Conservation (phyloP, 2,329 filamentous ascomycete genomes). For the Ciborinia camelliae region DNA sequence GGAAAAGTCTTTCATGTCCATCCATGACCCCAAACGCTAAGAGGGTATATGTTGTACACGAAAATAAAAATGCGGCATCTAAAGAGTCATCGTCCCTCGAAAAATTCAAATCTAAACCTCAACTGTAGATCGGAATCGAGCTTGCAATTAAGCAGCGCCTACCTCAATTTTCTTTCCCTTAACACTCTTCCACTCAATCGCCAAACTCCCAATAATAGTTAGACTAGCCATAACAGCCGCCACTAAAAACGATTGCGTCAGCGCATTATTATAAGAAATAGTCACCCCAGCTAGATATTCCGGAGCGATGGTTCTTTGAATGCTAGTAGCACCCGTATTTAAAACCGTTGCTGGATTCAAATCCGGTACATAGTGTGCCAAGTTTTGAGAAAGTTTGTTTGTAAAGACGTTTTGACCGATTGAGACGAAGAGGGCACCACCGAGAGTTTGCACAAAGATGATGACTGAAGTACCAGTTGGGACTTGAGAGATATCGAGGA, state of each 20-base stretch:
- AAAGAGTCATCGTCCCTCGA: background rate
- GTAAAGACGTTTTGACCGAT: slow-evolving; percentile 51
- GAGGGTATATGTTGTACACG: slow-evolving; percentile 3
- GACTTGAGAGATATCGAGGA: slow-evolving; percentile 51
- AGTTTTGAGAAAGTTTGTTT: slow-evolving; percentile 38
- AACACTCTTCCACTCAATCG: slow-evolving; percentile 44
- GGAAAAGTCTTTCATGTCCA: background rate
- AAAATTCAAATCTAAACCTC: background rate
- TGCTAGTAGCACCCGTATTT: slow-evolving; percentile 54
- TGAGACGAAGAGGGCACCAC: slow-evolving; percentile 56
- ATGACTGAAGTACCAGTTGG: slow-evolving; percentile 53
- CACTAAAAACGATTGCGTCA: slow-evolving; percentile 56
- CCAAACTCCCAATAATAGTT: slow-evolving; percentile 9
- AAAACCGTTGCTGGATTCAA: slow-evolving; percentile 45
- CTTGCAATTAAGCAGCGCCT: slow-evolving; percentile 26
- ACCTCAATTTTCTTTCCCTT: slow-evolving; percentile 42
- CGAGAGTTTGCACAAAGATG: slow-evolving; percentile 56
- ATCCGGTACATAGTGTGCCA: slow-evolving; percentile 41
- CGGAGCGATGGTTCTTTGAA: slow-evolving; percentile 51
- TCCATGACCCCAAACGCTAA: background rate
- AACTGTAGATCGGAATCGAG: background rate
- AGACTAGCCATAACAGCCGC: slow-evolving; percentile 5
- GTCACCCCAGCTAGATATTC: slow-evolving; percentile 53
- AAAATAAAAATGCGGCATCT: background rate
- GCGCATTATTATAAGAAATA: slow-evolving; percentile 54